Percentiles rank a stretch among this genome's conserved stretches.
Evolutionary conservation across 2,329 filamentous ascomycete genomes (phyloP).

Genomic region (Dactylellina haptotyla): DNA sequence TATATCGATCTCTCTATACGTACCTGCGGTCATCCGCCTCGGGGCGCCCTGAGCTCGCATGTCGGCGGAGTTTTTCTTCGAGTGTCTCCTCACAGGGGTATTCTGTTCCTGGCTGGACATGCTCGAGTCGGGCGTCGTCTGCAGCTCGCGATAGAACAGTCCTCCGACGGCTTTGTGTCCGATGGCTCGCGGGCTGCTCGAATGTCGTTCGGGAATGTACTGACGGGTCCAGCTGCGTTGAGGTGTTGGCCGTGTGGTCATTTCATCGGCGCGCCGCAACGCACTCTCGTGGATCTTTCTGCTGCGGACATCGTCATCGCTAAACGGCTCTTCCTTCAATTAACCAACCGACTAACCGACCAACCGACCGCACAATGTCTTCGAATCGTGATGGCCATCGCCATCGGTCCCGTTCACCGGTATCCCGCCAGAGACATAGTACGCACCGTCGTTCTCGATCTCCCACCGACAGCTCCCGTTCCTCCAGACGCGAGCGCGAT

Average conservation of each 20-base stretch:
- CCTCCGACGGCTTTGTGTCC: not conserved
- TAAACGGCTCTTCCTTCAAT: not conserved
- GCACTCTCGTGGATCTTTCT: not conserved
- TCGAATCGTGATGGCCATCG: conserved; percentile 10
- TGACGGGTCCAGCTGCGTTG: conserved; percentile 15
- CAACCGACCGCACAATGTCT: conserved; percentile 10
- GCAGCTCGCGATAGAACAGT: not conserved
- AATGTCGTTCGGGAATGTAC: conserved; percentile 1
- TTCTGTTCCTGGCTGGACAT: conserved; percentile 41
- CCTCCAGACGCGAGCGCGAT: conserved; percentile 25
- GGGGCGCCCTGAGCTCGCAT: conserved; percentile 48
- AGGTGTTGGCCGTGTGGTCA: conserved; percentile 50
- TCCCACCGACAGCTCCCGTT: conserved; percentile 33
- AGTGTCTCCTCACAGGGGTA: conserved; percentile 27
- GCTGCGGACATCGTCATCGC: conserved; percentile 1
- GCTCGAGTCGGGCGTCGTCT: not conserved
- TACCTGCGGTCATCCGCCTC: conserved; percentile 52
- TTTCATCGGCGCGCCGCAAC: conserved; percentile 34
- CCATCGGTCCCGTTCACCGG: not conserved
- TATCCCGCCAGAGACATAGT: conserved; percentile 1
- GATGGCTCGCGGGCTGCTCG: not conserved
- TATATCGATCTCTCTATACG: not conserved
- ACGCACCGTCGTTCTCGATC: conserved; percentile 36
- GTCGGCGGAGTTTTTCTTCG: conserved; percentile 40
- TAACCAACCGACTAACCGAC: not conserved